phyloP scores from a whole-genome alignment of 352 stramenopile genomes.

The Pythium scleroteichum region DNA sequence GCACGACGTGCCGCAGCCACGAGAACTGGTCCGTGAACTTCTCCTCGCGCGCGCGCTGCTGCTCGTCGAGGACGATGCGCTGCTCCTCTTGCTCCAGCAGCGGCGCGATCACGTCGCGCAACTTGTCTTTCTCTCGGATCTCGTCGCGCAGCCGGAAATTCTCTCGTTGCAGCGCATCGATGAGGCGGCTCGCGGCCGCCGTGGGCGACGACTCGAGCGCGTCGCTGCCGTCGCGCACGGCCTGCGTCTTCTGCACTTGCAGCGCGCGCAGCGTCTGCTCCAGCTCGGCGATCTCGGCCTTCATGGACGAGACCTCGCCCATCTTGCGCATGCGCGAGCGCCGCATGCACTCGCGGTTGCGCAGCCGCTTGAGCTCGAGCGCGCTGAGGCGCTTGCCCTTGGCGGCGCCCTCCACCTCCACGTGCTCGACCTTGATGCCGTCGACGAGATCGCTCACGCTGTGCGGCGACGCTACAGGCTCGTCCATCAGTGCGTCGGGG shows the following conservation, averaged over 20 bases:
- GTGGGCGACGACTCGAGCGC: not conserved
- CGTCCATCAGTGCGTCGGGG: not conserved
- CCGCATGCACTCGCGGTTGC: slow-evolving; percentile 31
- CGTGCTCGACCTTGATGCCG: slow-evolving; percentile 16
- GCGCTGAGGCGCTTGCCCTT: not conserved
- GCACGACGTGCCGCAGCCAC: slow-evolving; percentile 23
- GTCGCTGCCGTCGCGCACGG: not conserved
- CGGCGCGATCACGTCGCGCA: slow-evolving; percentile 16
- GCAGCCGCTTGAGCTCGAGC: slow-evolving; percentile 28
- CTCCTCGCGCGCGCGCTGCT: slow-evolving; percentile 23
- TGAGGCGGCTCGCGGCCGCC: not conserved
- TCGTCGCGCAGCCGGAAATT: slow-evolving; percentile 24
- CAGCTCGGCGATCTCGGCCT: slow-evolving; percentile 21
- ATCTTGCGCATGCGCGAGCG: slow-evolving; percentile 21
- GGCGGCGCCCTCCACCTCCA: not conserved
- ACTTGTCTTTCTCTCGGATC: slow-evolving; percentile 20
- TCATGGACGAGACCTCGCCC: slow-evolving; percentile 22
- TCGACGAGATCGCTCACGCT: slow-evolving; percentile 8
- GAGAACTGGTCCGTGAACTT: slow-evolving; percentile 17
- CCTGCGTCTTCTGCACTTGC: slow-evolving; percentile 17
- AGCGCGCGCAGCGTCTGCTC: slow-evolving; percentile 14
- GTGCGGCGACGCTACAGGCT: slow-evolving; percentile 16
- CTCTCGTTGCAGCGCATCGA: slow-evolving; percentile 18
- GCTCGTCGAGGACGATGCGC: slow-evolving; percentile 22
- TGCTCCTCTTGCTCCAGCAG: slow-evolving; percentile 31